A percentile compares a stretch with the other conserved stretches of the same genome.
Conservation (phyloP, 148 eudicot species). For the Rhododendron simsii region DNA sequence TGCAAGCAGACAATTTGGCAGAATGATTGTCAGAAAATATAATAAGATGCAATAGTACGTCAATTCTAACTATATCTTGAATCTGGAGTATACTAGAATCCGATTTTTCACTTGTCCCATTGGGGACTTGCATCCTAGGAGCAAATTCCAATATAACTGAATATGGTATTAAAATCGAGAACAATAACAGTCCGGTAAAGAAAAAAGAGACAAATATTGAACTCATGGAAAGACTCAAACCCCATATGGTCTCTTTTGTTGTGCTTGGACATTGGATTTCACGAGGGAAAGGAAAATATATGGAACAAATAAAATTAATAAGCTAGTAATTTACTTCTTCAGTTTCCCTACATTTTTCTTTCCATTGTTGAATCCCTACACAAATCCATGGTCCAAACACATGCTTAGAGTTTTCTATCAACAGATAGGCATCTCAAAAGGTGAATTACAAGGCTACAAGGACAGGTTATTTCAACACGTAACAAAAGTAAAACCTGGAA, state of each 20-base stretch:
- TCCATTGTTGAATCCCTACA: background rate
- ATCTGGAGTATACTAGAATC: background rate
- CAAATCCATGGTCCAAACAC: background rate
- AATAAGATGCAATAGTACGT: background rate
- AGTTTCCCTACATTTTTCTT: background rate
- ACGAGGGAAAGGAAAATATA: background rate
- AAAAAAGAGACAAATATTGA: background rate
- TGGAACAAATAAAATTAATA: background rate
- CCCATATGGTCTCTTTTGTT: background rate
- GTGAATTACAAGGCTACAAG: background rate
- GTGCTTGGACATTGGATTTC: background rate
- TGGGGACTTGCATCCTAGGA: background rate
- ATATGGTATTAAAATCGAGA: background rate
- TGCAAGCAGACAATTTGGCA: conserved; percentile 34
- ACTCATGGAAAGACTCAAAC: background rate
- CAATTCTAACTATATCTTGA: background rate
- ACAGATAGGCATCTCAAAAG: background rate
- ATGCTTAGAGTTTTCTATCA: background rate
- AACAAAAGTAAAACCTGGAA: background rate
- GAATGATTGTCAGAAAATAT: background rate
- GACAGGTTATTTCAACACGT: background rate
- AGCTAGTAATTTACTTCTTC: background rate
- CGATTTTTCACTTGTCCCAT: background rate
- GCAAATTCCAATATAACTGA: background rate
- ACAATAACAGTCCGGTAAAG: background rate